Evolutionary conservation across 169 alveolate genomes (phyloP).

Genomic region (Prorocentrum cordatum): DNA sequence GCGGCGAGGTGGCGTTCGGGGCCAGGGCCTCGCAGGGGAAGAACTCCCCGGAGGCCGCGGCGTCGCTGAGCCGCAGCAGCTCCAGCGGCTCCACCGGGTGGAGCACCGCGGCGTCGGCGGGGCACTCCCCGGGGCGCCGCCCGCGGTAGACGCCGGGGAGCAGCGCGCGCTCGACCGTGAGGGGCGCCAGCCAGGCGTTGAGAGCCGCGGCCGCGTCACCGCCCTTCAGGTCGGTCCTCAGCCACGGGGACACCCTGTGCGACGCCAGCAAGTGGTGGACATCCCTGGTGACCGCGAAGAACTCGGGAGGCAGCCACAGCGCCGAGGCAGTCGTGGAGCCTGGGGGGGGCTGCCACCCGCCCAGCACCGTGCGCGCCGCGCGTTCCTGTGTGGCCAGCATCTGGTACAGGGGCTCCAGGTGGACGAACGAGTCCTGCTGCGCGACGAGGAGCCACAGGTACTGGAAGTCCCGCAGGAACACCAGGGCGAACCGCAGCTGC

Average conservation of each 20-base stretch:
- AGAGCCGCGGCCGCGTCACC: not conserved
- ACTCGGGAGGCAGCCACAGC: not conserved
- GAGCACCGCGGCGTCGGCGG: constrained; percentile 13
- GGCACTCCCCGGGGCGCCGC: not conserved
- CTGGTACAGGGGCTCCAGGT: not conserved
- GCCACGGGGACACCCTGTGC: not conserved
- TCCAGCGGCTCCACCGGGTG: not conserved
- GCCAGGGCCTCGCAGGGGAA: too few species aligned
- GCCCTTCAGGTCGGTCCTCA: not conserved
- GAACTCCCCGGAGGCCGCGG: too few species aligned
- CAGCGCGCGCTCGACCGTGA: constrained; percentile 7
- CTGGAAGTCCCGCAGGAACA: constrained; percentile 24
- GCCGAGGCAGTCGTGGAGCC: not conserved
- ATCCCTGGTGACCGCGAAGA: not conserved
- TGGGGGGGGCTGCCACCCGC: not conserved
- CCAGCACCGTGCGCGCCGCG: not conserved
- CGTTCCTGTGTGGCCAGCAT: too few species aligned
- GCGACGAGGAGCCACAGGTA: constrained; percentile 13
- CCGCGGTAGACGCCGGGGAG: constrained; percentile 29
- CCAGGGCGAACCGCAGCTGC: constrained; percentile 33
- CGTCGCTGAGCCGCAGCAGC: constrained; percentile 11
- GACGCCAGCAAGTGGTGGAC: constrained; percentile 34
- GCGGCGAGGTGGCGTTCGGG: too few species aligned
- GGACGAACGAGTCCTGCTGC: not conserved
- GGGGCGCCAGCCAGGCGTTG: constrained; percentile 36